Conservation (phyloP, 2,329 filamentous ascomycete species). For the Ascochyta viciae-villosae region DNA sequence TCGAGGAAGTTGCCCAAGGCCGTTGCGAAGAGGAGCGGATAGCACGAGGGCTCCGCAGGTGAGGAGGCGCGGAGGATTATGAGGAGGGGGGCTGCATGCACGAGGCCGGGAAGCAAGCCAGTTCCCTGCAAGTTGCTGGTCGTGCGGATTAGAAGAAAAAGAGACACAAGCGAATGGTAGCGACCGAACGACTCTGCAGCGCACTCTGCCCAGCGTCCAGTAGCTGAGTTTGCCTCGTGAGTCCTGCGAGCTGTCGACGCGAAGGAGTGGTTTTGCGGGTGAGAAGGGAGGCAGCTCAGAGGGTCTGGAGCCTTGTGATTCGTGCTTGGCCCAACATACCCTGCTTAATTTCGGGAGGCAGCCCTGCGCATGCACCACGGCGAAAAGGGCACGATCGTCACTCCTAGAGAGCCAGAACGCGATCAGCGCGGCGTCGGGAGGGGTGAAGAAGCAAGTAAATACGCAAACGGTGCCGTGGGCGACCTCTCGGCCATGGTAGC, state of each 20-base stretch:
- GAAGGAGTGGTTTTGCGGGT: slow-evolving; percentile 26
- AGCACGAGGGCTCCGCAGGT: slow-evolving; percentile 18
- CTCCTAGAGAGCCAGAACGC: slow-evolving; percentile 6
- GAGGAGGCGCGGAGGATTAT: slow-evolving; percentile 25
- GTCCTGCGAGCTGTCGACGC: slow-evolving; percentile 30
- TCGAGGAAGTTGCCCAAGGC: slow-evolving; percentile 10
- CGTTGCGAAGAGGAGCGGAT: slow-evolving; percentile 17
- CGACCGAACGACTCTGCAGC: slow-evolving; percentile 22
- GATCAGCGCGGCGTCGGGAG: neutral
- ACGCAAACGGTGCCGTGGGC: neutral
- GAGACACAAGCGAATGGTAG: slow-evolving; percentile 34
- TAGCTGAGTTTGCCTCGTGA: slow-evolving; percentile 26
- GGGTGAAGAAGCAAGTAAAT: neutral
- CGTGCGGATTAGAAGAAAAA: slow-evolving; percentile 28
- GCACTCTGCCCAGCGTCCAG: slow-evolving; percentile 27
- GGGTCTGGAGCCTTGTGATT: slow-evolving; percentile 30
- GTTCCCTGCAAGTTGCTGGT: slow-evolving; percentile 29
- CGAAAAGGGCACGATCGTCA: slow-evolving; percentile 10
- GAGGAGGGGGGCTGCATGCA: slow-evolving; percentile 38
- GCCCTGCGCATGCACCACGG: slow-evolving; percentile 18
- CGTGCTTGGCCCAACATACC: slow-evolving; percentile 31
- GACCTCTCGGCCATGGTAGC: neutral
- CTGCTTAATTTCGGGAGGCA: slow-evolving; percentile 17
- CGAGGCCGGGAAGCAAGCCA: slow-evolving; percentile 19
- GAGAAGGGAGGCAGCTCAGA: slow-evolving; percentile 25